Evolutionary conservation across 305 asterid genomes (phyloP), one percentile per base, ranked within the genome.

Genomic region (Fraxinus baroniana): DNA sequence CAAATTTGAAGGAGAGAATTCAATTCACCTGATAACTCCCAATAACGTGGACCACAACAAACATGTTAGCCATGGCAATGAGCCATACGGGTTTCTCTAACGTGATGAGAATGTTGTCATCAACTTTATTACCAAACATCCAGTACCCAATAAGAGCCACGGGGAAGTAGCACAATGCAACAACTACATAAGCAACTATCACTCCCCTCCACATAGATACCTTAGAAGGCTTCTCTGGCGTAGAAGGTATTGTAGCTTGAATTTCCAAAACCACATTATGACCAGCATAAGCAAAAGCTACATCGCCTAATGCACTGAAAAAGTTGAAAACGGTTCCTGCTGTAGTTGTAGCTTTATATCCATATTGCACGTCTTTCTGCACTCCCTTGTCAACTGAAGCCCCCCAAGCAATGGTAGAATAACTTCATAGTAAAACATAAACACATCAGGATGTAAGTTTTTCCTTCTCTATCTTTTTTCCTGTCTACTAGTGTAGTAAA

Each of bases 211-310:
- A 93, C 97, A 93, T 91, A 0, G 94, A 89, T 6, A 68, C 85
- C 85, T 90, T 93, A 0, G 97, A 93, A 9, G 95, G 97, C 89
- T 87, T 87, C 72, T 89, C 95, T 0, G 95, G 95, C 3, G 92
- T 90, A 0, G 97, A 93, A 9, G 93, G 95, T 20, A 93, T 90
- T 17, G 95, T 93, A 20, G 97, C 94, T 71, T 93, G 95, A 70
- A 93, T 93, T 93, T 93, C 97, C 77, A 93, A 76, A 33, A 91
- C 97, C 2, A 91, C 97, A 78, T 91, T 91, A 88, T 93, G 95
- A 32, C 95, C 97, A 0, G 94, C 96, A 17, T 93, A 93, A n/a
- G 97, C 96, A 46, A 93, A 93, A 0, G 97, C 96, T 57, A 91
- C 93, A 1, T 92, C 93, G 15, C 94, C 96, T 86, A 92, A 46